Evolutionary conservation across 768 basidiomycete species (phyloP).

Genomic region (Termitomyces sp.): DNA sequence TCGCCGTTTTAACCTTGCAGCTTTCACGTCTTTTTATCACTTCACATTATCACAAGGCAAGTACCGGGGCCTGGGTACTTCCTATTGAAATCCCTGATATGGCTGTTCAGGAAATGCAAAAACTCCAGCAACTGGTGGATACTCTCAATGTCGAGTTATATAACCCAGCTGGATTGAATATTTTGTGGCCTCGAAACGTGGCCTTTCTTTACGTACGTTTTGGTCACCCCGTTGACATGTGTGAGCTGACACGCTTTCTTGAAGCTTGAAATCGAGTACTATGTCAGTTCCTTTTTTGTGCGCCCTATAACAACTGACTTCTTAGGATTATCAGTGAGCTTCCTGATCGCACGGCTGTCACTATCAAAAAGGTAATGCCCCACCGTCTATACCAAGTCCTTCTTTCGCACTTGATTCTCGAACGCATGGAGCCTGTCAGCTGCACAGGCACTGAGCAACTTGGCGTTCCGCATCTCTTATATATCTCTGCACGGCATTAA

Average conservation of each 20-base stretch:
- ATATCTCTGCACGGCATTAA: not conserved
- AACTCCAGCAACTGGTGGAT: conserved; percentile 56
- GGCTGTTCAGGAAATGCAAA: conserved; percentile 63
- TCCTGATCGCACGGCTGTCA: conserved; percentile 7
- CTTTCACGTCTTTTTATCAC: conserved; percentile 60
- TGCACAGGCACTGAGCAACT: not conserved
- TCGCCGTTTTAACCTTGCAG: conserved; percentile 79
- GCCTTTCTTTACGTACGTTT: conserved; percentile 88
- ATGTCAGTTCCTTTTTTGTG: conserved; percentile 45
- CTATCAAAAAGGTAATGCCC: not conserved
- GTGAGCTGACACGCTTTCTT: conserved; percentile 8
- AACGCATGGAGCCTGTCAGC: conserved; percentile 6
- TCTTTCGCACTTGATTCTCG: not conserved
- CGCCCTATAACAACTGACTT: not conserved
- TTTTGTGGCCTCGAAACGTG: conserved; percentile 78
- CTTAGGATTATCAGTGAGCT: conserved; percentile 12
- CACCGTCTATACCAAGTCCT: not conserved
- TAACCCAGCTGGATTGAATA: conserved; percentile 83
- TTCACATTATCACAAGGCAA: conserved; percentile 81
- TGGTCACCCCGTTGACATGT: conserved; percentile 3
- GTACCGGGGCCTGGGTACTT: conserved; percentile 4
- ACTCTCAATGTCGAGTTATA: conserved; percentile 67
- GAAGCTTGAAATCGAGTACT: conserved; percentile 94
- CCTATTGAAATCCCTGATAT: conserved; percentile 1
- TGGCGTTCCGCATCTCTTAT: not conserved